Percentiles rank a stretch among this genome's conserved stretches.
These are phyloP conservation scores for Zea luxurians DNA, from an alignment of 176 grass and related monocot genomes.

Conservation along the genomic window DNA sequence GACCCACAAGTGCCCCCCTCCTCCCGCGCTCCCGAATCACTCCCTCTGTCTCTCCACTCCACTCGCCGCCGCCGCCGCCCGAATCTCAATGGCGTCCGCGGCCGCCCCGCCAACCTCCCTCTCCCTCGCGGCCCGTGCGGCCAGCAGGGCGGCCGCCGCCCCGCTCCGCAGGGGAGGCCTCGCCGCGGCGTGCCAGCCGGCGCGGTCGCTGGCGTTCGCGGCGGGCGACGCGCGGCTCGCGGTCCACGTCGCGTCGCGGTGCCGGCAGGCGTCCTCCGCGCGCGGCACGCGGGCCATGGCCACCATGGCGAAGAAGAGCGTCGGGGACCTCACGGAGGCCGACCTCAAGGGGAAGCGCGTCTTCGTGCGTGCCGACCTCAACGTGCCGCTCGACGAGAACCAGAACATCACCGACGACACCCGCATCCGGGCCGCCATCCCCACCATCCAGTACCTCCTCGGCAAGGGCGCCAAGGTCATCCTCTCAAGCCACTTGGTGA, in stretches of 20 bases:
- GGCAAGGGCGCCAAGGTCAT: slow-evolving; percentile 67
- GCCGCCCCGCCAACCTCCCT: slow-evolving; percentile 36
- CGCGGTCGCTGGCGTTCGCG: slow-evolving; percentile 48
- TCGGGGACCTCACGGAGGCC: slow-evolving; percentile 57
- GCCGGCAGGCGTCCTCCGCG: slow-evolving; percentile 37
- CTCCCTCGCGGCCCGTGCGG: slow-evolving; percentile 28
- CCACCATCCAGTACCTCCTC: slow-evolving; percentile 69
- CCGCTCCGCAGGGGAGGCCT: slow-evolving; percentile 38
- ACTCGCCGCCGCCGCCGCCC: background rate
- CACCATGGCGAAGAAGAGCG: slow-evolving; percentile 69
- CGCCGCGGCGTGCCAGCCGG: slow-evolving; percentile 45
- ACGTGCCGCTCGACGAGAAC: slow-evolving; percentile 68
- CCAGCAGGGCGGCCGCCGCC: slow-evolving; percentile 25
- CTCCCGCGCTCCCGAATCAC: slow-evolving; percentile 1
- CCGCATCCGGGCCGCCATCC: slow-evolving; percentile 64
- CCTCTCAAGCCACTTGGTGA: slow-evolving; percentile 73
- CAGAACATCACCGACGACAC: slow-evolving; percentile 78
- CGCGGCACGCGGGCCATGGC: slow-evolving; percentile 49
- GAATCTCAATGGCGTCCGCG: slow-evolving; percentile 39
- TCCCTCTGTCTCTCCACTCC: background rate
- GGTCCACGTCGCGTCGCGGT: slow-evolving; percentile 49
- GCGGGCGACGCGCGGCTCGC: slow-evolving; percentile 45
- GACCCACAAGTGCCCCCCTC: background rate
- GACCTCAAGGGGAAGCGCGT: slow-evolving; percentile 72
- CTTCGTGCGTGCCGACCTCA: slow-evolving; percentile 69